Percentiles rank a stretch among this genome's conserved stretches.
phyloP scores from a whole-genome alignment of 108 stramenopile species.

The Discostella pseudostelligera region DNA sequence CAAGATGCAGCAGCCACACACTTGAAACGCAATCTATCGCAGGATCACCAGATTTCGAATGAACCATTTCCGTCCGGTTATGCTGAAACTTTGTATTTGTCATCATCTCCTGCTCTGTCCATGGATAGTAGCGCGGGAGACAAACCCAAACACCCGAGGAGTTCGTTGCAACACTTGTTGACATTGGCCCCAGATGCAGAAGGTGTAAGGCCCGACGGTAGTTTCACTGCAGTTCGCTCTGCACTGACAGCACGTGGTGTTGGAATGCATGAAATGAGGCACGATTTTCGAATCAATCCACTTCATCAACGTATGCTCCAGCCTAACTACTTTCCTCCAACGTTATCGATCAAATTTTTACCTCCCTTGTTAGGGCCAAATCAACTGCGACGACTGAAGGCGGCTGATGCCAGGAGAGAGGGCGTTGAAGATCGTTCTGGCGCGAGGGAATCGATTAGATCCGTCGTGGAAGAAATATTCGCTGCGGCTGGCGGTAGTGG shows the following conservation, averaged over 20 bases:
- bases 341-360: constrained; percentile 9
- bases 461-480: constrained; percentile 15
- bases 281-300: constrained; percentile 33
- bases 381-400: constrained; percentile 20
- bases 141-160: constrained; percentile 30
- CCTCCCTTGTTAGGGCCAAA: constrained; percentile 23
- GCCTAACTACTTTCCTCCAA: constrained; percentile 13
- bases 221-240: constrained; percentile 48
- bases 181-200: constrained; percentile 62
- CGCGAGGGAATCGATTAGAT: constrained; percentile 15
- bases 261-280: constrained; percentile 36
- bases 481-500: background rate
- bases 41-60: constrained; percentile 11
- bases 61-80: background rate
- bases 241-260: constrained; percentile 67
- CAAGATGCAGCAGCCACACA: constrained; percentile 10
- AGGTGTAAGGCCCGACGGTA: constrained; percentile 49
- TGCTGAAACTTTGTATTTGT: constrained; percentile 1
- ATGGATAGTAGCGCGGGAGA: constrained; percentile 42
- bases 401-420: constrained; percentile 1
- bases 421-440: background rate
- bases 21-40: constrained; percentile 7
- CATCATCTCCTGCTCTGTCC: constrained; percentile 21
- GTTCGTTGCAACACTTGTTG: constrained; percentile 48
- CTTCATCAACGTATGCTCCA: constrained; percentile 43